phyloP scores from a whole-genome alignment of 345 rosid genomes.

The Camelina neglecta region DNA sequence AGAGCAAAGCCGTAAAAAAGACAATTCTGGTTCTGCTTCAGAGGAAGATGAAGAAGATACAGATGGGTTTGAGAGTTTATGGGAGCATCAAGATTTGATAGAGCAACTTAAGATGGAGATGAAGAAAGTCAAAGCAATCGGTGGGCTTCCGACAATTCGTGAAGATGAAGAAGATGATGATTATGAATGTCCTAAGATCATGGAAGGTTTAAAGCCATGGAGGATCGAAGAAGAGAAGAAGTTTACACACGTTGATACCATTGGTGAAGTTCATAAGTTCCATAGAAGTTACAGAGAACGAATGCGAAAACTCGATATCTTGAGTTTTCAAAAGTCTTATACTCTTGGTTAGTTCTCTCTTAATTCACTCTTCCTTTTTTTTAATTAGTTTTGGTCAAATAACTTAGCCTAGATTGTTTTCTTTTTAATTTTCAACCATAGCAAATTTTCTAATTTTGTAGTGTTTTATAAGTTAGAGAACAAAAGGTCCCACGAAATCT shows the following conservation, averaged over 20 bases:
- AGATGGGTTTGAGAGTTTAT: constrained; percentile 61
- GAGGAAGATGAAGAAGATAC: constrained; percentile 47
- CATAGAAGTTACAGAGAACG: constrained; percentile 84
- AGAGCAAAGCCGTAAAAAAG: constrained; percentile 40
- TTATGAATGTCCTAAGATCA: constrained; percentile 64
- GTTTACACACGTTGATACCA: constrained; percentile 60
- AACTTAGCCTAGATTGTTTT: not conserved
- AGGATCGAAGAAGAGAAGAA: constrained; percentile 75
- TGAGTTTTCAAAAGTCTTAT: constrained; percentile 91
- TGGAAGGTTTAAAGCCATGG: constrained; percentile 92
- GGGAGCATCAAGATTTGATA: constrained; percentile 96
- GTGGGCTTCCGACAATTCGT: constrained; percentile 78
- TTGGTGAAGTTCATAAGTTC: constrained; percentile 86
- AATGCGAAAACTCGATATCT: constrained; percentile 89
- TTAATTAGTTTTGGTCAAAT: constrained; percentile 15
- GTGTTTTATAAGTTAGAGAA: constrained; percentile 35
- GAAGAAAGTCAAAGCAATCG: constrained; percentile 80
- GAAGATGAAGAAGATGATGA: constrained; percentile 77
- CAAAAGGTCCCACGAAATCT: constrained; percentile 42
- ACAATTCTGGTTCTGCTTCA: constrained; percentile 34
- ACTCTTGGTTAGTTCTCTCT: constrained; percentile 70
- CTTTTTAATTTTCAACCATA: not conserved
- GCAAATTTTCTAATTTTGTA: not conserved
- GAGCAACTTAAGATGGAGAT: constrained; percentile 93
- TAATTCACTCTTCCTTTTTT: not conserved